Base-by-base conservation (phyloP, 2,329 filamentous ascomycete genomes). In the Neospermospora avenae region DNA sequence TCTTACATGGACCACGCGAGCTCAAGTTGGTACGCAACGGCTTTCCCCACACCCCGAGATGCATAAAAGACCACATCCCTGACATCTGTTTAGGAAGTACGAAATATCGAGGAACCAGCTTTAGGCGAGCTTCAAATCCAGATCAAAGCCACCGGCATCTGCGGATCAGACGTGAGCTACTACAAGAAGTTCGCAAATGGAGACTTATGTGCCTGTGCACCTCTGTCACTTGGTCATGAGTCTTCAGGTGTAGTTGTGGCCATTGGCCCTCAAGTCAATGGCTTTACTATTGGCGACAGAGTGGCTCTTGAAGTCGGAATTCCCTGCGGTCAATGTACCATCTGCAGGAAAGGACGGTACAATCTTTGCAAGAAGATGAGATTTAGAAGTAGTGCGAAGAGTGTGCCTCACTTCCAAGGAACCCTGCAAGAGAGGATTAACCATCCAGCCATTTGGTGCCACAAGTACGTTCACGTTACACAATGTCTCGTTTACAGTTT, bases 301-400 rank as follows among this genome's bases (percentile, higher is more conserved):
- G 83, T 85, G 22, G 83, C 84, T 4, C 84, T 98, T 71, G 93
- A 98, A 78, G 93, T 93, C 64, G 96, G 96, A 76, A 85, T 97
- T 69, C 91, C 93, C 74, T 98, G 93, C 83, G 86, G 89, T 73
- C 82, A 85, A 72, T 97, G 93, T 81, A 90, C 93, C 75, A 90
- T 91, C 45, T 97, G 93, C 77, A 80, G 96, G 69, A 95, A 90
- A 41, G 93, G 93, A 55, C 87, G 91, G 67, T 87, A 86, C 70
- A 86, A 86, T 65, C 77, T 86, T 16, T 86, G 83, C 75, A 83
- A 82, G 70, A 80, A 78, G 70, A 79, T 86, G 78, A 78, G 80
- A 45, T 87, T 87, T 71, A 77, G 84, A 67, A 84, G 83, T 69
- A 85, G 81, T 64, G 84, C 82, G 58, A 85, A 85, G 71, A 83